Evolutionary conservation across 2,329 filamentous ascomycete genomes (phyloP), one percentile per base, ranked within the genome.

Genomic region (Scedosporium dehoogii): DNA sequence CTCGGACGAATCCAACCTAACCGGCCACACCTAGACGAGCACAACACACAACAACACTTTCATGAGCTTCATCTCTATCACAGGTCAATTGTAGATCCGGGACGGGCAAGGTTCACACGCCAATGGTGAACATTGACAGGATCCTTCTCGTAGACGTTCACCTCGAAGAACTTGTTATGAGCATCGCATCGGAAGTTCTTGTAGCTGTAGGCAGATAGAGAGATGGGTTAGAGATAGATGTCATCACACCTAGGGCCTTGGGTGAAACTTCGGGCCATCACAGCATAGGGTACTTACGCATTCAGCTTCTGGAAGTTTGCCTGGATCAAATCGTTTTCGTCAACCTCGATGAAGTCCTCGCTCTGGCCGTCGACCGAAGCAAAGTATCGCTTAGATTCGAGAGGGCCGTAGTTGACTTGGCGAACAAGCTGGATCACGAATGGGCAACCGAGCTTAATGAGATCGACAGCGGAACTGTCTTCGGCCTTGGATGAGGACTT

Each of bases 91-190:
- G 71, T 66, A 4, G 63, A 64, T 0, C 72, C 70, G 6, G 76
- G 77, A 9, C 77, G 70, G 16, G 76, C 76, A 58, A 79, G 62
- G 61, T 78, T 75, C 2, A 69, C 68, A 25, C 76, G 71, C 77
- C 78, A 80, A 64, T 78, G 76, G 64, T 79, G 77, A 48, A 56
- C 67, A 65, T 79, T 80, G 29, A 75, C 63, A 0, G 77, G 75
- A 65, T 80, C 70, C 64, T 78, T 79, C 69, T 80, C 70, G 64
- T 81, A 80, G 1, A 80, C n/a, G 66, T 80, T 81, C 33, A 77
- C 25, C 64, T 81, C 78, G 64, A 79, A 80, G 69, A 80, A 81
- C 64, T 73, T 76, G 64, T 79, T 73, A 65, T 81, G 76, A 1
- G 2, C 27, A 1, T 61, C 64, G 62, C 78, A 80, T 60, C 71